These are phyloP conservation scores for Orbilia brochopaga DNA, from an alignment of 2,329 filamentous ascomycete species.

Conservation along the genomic window DNA sequence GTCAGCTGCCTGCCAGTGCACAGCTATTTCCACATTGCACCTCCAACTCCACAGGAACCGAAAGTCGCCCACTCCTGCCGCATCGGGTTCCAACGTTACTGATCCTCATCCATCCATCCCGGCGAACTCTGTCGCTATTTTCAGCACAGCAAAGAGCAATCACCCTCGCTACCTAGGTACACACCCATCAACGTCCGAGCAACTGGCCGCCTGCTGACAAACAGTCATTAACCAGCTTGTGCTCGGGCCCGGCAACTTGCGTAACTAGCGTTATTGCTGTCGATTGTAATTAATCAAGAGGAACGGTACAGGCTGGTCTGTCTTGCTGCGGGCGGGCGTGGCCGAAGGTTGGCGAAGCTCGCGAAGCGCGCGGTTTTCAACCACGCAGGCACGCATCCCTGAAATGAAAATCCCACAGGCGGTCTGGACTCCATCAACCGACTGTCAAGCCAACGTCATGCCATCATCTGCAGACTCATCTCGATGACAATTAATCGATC, in stretches of 20 bases:
- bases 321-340: no score
- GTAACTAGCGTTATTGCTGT: no score
- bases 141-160: background rate
- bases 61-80: background rate
- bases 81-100: background rate
- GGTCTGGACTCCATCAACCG: background rate
- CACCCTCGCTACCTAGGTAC: background rate
- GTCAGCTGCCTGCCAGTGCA: background rate
- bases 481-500: background rate
- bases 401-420: background rate
- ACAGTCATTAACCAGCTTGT: no score
- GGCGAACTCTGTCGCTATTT: conserved; percentile 1
- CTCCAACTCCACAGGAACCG: no score
- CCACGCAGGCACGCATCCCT: background rate
- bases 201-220: background rate
- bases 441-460: conserved; percentile 8
- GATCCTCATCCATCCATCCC: background rate
- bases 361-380: conserved; percentile 7
- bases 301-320: background rate
- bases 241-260: no score
- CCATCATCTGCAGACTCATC: background rate
- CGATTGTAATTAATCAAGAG: conserved; percentile 1
- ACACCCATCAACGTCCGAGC: background rate
- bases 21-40: no score
- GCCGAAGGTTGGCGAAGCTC: no score